Evolutionary conservation across 805 yeast genomes (phyloP), one percentile per base, ranked within the genome.

Genomic region (Zygosaccharomyces gambellarensis): DNA sequence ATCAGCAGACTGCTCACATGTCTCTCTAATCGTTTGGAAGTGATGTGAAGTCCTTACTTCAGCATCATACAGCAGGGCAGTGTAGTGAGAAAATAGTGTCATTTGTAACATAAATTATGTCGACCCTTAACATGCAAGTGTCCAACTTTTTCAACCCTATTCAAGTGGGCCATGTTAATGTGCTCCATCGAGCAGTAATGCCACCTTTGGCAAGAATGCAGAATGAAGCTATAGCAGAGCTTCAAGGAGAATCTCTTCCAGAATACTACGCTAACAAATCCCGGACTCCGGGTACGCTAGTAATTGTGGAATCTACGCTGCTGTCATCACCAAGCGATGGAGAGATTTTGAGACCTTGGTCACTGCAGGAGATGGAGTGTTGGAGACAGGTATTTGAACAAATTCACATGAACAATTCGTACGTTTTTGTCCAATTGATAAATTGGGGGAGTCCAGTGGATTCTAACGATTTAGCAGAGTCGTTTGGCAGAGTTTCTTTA

Each of bases 261-360:
- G 65, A 72, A 49, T 79, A 81, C 63, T 83, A 82, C 58, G 69
- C 59, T 14, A 76, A 78, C 51, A 69, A 85, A 52, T 72, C 85
- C 0, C 59, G 64, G 39, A 62, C 63, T 43, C 76, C 77, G n/a
- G 87, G 87, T 6, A 74, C 84, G 12, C 61, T 83, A 43, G 54
- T 81, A 36, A 73, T 79, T 52, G 64, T 81, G 4, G 87, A 82
- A 59, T 85, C 79, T 1, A 40, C 43, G 22, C 73, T 82, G 1
- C 71, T 69, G 52, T 71, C 74, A 17, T 62, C 78, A 6, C 56
- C 62, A 2, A 58, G 52, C 22, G 59, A 63, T 17, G 74, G 80
- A 27, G 65, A 34, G 23, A 14, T 34, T 14, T 5, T 34, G 21
- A 34, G 19, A 17, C 22, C 38, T 7, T 73, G 67, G 60, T 68